Percentiles rank a stretch among this genome's conserved stretches.
These are phyloP conservation scores for Rhododendron vialii DNA, from an alignment of 148 eudicot species.

Conservation along the genomic window DNA sequence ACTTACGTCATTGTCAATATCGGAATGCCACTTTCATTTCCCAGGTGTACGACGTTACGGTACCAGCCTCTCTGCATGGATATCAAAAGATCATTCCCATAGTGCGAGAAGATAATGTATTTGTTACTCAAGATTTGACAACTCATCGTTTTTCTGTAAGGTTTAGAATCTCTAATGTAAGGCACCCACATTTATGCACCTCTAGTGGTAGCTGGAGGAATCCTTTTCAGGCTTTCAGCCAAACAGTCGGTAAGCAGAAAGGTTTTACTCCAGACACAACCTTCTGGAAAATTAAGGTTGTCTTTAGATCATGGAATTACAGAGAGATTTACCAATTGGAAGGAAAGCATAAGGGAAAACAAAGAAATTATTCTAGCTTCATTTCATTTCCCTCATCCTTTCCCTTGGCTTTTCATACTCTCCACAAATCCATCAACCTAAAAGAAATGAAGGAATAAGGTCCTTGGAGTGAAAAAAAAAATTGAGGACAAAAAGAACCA, in stretches of 20 bases:
- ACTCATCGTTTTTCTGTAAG: background rate
- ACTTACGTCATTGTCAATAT: slow-evolving; percentile 94
- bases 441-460: background rate
- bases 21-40: slow-evolving; percentile 73
- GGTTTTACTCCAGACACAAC: background rate
- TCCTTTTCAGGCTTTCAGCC: background rate
- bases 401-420: background rate
- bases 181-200: background rate
- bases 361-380: background rate
- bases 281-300: background rate
- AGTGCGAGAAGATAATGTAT: background rate
- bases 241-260: background rate
- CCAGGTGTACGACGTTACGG: slow-evolving; percentile 62
- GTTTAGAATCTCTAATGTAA: background rate
- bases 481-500: background rate
- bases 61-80: slow-evolving; percentile 84
- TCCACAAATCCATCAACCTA: background rate
- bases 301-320: background rate
- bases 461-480: background rate
- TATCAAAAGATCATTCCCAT: background rate
- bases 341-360: background rate
- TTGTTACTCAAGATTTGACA: background rate
- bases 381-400: background rate
- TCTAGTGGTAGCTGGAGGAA: background rate
- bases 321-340: background rate